A percentile compares a stretch with the other conserved stretches of the same genome.
These are phyloP conservation scores for Aspergillus coremiiformis DNA, from an alignment of 495 filamentous ascomycete species.

Conservation along the genomic window DNA sequence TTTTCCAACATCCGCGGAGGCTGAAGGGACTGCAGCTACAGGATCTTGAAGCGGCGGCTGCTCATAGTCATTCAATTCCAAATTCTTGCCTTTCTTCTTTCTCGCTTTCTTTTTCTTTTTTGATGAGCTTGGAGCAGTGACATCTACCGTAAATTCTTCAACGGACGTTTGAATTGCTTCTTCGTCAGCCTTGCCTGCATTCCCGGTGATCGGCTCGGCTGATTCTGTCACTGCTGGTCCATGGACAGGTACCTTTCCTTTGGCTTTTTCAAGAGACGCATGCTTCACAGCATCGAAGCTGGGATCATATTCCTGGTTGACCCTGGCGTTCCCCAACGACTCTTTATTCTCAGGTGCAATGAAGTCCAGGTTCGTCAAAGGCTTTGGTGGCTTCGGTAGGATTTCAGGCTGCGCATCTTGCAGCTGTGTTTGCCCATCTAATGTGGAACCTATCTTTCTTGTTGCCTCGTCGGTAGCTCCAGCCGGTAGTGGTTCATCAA, in stretches of 20 bases:
- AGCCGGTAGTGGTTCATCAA: not conserved
- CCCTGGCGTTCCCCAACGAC: not conserved
- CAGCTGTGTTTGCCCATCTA: not conserved
- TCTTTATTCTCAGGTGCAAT: not conserved
- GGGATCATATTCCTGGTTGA: not conserved
- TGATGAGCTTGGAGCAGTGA: slow-evolving; percentile 13
- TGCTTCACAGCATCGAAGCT: not conserved
- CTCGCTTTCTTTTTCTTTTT: slow-evolving; percentile 37
- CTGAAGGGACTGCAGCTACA: not conserved
- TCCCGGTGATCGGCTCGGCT: not conserved
- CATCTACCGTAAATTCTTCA: slow-evolving; percentile 15
- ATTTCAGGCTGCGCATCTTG: not conserved
- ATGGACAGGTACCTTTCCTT: not conserved
- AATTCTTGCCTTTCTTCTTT: slow-evolving; percentile 27
- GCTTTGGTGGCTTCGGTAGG: not conserved
- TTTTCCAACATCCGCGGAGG: not conserved
- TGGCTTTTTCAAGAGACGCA: not conserved
- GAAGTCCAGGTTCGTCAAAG: not conserved
- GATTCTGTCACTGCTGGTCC: not conserved
- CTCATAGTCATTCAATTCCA: slow-evolving; percentile 13
- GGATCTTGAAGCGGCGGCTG: not conserved
- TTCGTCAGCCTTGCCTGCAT: not conserved
- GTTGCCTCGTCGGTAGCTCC: not conserved
- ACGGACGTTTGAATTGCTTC: slow-evolving; percentile 4
- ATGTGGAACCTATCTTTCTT: not conserved